Conservation (phyloP, 176 grass and related monocot genomes). For the Stipa capillata region DNA sequence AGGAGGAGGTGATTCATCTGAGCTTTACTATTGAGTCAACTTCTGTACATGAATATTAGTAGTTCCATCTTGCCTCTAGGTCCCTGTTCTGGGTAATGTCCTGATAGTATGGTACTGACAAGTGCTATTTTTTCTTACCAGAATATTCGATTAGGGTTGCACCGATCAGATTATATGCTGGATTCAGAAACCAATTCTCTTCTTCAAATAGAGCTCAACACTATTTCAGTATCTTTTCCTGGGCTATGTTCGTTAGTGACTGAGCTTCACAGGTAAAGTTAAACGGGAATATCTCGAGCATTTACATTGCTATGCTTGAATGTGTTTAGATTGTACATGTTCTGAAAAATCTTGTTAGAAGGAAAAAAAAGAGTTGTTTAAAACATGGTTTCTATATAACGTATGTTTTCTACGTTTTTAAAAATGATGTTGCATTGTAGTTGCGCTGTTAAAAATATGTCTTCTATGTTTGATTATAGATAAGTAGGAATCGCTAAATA, state of each 20-base stretch:
- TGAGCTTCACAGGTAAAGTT: conserved; percentile 79
- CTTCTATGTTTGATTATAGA: not conserved
- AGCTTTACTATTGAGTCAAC: not conserved
- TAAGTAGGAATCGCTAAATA: not conserved
- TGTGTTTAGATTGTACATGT: not conserved
- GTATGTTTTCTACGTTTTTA: not conserved
- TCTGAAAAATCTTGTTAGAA: not conserved
- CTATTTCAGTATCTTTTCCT: conserved; percentile 84
- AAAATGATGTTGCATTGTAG: not conserved
- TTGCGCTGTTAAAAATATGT: not conserved
- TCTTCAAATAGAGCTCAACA: conserved; percentile 98
- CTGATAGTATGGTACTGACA: not conserved
- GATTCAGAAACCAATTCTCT: conserved; percentile 80
- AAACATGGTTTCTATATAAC: not conserved
- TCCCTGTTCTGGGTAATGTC: not conserved
- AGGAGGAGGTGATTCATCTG: conserved; percentile 51
- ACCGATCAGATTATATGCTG: conserved; percentile 97
- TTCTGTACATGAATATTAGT: not conserved
- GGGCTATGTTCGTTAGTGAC: conserved; percentile 76
- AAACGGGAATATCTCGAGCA: not conserved
- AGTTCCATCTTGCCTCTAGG: not conserved
- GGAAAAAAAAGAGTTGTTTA: not conserved
- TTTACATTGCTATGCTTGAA: not conserved
- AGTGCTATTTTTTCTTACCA: conserved; percentile 17
- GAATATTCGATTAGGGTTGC: conserved; percentile 85